These are phyloP conservation scores for Leucocoprinus leucothites DNA, from an alignment of 768 basidiomycete species.

Conservation along the genomic window DNA sequence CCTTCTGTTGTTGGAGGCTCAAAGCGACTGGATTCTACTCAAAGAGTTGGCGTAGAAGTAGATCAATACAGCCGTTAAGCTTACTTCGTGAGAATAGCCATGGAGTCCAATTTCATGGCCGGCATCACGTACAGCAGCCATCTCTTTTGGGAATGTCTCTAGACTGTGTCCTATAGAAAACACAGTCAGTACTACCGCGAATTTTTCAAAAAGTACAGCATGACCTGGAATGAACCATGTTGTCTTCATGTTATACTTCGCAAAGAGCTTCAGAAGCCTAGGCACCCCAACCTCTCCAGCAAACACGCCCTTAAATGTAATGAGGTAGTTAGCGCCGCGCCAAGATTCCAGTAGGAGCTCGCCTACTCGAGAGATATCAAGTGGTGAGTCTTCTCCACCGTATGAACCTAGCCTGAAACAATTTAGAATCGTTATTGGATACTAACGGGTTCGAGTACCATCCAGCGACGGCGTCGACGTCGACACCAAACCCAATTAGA, in stretches of 20 bases:
- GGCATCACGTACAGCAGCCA: slow-evolving; percentile 66
- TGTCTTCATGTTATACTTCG: slow-evolving; percentile 62
- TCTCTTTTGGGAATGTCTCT: slow-evolving; percentile 71
- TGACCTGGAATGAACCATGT: slow-evolving; percentile 75
- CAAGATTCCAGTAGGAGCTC: not conserved
- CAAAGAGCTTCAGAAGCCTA: slow-evolving; percentile 67
- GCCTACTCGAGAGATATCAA: slow-evolving; percentile 63
- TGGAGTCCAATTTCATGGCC: slow-evolving; percentile 69
- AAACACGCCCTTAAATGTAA: slow-evolving; percentile 51
- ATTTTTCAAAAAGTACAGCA: not conserved
- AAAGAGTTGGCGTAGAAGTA: not conserved
- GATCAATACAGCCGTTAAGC: not conserved
- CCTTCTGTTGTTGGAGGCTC: slow-evolving; percentile 64
- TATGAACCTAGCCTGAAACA: slow-evolving; percentile 64
- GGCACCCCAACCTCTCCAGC: slow-evolving; percentile 74
- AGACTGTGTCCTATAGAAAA: slow-evolving; percentile 54
- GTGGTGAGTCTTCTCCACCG: slow-evolving; percentile 69
- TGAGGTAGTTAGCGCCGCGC: no score
- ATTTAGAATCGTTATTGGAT: not conserved
- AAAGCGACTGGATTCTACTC: slow-evolving; percentile 56
- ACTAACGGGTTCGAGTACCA: slow-evolving; percentile 50
- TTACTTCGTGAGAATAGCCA: slow-evolving; percentile 68
- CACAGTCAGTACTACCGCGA: not conserved
- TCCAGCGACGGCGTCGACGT: slow-evolving; percentile 76
- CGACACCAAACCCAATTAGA: slow-evolving; percentile 62